Evolutionary conservation across 1,284 basidiomycete genomes (phyloP), one percentile per base, ranked within the genome.

Genomic region (Tylopilus orsonianus): DNA sequence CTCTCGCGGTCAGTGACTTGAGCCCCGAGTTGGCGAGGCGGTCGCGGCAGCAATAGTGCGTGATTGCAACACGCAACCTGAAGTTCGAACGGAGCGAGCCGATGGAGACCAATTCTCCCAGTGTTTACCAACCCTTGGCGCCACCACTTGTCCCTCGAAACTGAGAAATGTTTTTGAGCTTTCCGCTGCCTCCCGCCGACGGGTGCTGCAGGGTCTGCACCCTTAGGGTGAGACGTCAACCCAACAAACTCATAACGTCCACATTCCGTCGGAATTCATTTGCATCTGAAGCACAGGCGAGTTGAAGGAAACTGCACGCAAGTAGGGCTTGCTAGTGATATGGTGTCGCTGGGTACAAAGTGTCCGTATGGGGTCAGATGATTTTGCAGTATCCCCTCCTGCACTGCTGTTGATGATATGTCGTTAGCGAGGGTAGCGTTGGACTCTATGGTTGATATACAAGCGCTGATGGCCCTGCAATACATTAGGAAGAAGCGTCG

Each of bases 341-440:
- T 29, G 22, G 16, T 29, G 56, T 45, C 50, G 59, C 59, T 57
- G 57, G 45, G 41, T 49, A 36, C 42, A 43, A 57, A 60, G 51
- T n/a, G n/a, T 37, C 30, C 41, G 30, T 27, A 34, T 16, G 32
- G 37, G 9, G 6, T 10, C 20, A 13, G n/a, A n/a, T n/a, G n/a
- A n/a, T n/a, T n/a, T n/a, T n/a, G n/a, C n/a, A n/a, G n/a, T n/a
- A n/a, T n/a, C n/a, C n/a, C n/a, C n/a, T n/a, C n/a, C n/a, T n/a
- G n/a, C n/a, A n/a, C n/a, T n/a, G n/a, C n/a, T n/a, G n/a, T n/a
- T n/a, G n/a, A n/a, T n/a, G n/a, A n/a, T n/a, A n/a, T n/a, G n/a
- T n/a, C n/a, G n/a, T n/a, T n/a, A n/a, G n/a, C n/a, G n/a, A n/a
- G n/a, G n/a, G n/a, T n/a, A n/a, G n/a, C n/a, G n/a, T n/a, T n/a